Percentiles rank a stretch among this genome's conserved stretches.
These are phyloP conservation scores for Atkinsonella hypoxylon DNA, from an alignment of 2,329 filamentous ascomycete species.

Conservation along the genomic window DNA sequence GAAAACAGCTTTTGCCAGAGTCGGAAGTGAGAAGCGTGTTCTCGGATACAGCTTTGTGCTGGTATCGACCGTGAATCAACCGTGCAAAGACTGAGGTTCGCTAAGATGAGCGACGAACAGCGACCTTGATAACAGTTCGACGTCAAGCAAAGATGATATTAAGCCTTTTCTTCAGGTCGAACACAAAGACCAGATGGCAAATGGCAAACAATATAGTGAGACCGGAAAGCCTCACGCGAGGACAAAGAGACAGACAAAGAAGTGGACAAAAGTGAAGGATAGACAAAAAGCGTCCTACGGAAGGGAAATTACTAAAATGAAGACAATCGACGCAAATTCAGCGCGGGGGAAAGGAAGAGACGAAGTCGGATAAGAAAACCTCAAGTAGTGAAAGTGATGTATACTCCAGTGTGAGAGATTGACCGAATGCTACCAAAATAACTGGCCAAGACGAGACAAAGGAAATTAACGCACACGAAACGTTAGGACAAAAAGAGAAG, in stretches of 20 bases:
- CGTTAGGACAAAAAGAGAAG: neutral
- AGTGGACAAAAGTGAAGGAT: neutral
- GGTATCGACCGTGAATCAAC: neutral
- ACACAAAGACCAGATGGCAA: neutral
- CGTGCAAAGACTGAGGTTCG: neutral
- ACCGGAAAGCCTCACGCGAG: neutral
- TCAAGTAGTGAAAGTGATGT: neutral
- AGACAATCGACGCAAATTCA: neutral
- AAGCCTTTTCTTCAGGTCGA: neutral
- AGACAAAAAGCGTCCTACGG: neutral
- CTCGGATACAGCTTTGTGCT: neutral
- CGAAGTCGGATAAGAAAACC: neutral
- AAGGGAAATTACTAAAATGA: neutral
- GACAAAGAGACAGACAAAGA: slow-evolving; percentile 1
- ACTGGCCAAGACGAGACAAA: neutral
- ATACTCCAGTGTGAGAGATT: neutral
- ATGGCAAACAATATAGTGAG: neutral
- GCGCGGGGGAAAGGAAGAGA: neutral
- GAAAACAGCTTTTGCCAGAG: neutral
- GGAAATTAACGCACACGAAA: neutral
- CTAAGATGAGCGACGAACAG: neutral
- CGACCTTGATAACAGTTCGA: neutral
- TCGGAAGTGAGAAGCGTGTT: neutral
- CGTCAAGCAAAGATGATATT: neutral
- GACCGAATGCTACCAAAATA: neutral